Evolutionary conservation across 495 filamentous ascomycete genomes (phyloP), one percentile per base, ranked within the genome.

Genomic region (Thozetella sp.): DNA sequence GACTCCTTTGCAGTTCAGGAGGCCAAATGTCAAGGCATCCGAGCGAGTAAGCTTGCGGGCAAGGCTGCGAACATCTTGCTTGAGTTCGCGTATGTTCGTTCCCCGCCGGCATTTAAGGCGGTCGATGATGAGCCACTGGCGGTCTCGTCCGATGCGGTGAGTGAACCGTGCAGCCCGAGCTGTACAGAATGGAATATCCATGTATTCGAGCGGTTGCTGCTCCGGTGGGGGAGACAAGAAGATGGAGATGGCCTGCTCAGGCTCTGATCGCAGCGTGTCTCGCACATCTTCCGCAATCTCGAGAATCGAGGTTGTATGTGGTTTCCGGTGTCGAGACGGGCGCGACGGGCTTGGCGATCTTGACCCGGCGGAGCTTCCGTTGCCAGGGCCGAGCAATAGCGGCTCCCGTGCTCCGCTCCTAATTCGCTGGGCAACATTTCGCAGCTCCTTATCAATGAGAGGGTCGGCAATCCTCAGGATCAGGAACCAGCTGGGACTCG

Each of bases 1-100:
- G 15, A 76, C 65, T 9, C 83, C 83, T 30, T 69, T 66, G 62
- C 83, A 85, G 17, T 63, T 57, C 9, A 86, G 73, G 40, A 86
- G 73, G 23, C 82, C 79, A 55, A 85, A 85, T 2, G 66, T 67
- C 1, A 63, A 19, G 0, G 82, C 73, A 26, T 80, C 70, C 10
- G 60, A 63, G 2, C 71, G 53, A 13, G 63, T 53, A 0, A 86
- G 71, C 19, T 64, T 73, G 3, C 58, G 54, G 6, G 79, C 82
- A 0, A 83, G 63, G n/a, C 75, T 64, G 15, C 72, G 59, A 19
- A 79, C 66, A 51, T 84, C 74, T 48, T 62, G 62, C 17, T 48
- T 64, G 1, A 71, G 55, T 22, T 51, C 53, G 2, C 45, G 40
- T 19, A 51, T 20, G 13, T 62, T 50, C 51, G 55, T 40, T 2